Percentiles rank a stretch among this genome's conserved stretches.
Conservation (phyloP, 148 eudicot genomes). For the Polygonum maritimum region DNA sequence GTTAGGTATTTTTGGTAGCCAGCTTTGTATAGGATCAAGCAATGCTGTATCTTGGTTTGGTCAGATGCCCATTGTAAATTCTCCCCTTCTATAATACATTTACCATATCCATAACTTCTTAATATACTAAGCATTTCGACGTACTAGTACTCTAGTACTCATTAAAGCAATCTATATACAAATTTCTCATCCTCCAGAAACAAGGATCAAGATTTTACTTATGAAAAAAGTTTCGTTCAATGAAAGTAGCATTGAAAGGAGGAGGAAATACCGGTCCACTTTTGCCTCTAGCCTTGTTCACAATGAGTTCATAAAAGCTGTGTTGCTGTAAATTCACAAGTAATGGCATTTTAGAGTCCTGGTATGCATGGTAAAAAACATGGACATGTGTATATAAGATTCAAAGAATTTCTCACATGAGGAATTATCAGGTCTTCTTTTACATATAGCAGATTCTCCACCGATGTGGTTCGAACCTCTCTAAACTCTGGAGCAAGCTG, state of each 20-base stretch:
- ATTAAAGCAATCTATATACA: not conserved
- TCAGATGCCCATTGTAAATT: too few species aligned
- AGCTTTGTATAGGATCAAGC: too few species aligned
- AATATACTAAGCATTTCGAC: not conserved
- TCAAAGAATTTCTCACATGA: slow-evolving; percentile 43
- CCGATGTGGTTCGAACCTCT: slow-evolving; percentile 92
- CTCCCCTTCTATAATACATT: too few species aligned
- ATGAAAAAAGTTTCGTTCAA: not conserved
- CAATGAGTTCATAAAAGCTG: slow-evolving; percentile 93
- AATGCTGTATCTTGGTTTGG: too few species aligned
- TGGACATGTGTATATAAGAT: not conserved
- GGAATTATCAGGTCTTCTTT: slow-evolving; percentile 98
- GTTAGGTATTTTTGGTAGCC: too few species aligned
- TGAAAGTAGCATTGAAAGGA: slow-evolving; percentile 6
- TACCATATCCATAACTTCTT: not conserved
- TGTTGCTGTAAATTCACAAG: slow-evolving; percentile 56
- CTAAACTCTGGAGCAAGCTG: slow-evolving; percentile 98
- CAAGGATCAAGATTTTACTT: not conserved
- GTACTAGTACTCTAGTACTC: not conserved
- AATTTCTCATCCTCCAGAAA: not conserved
- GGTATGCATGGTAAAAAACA: not conserved
- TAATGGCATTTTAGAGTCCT: not conserved
- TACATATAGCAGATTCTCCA: slow-evolving; percentile 92
- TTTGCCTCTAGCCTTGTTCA: slow-evolving; percentile 98
- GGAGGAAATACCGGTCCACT: slow-evolving; percentile 85